Evolutionary conservation across 306 rosid species (phyloP), one percentile per base, ranked within the genome.

Genomic region (Prunus dulcis): DNA sequence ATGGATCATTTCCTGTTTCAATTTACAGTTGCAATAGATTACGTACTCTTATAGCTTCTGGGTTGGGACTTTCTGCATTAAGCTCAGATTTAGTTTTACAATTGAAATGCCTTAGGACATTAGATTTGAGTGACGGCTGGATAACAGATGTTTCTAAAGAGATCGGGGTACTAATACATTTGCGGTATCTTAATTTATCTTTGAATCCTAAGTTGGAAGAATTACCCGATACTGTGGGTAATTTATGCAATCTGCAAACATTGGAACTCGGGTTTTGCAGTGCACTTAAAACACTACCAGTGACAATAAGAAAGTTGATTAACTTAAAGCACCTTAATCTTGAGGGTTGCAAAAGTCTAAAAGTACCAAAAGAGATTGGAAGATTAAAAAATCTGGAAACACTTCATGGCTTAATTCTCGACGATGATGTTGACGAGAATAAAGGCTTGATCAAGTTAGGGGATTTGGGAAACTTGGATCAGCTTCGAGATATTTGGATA

Each of bases 181-280:
- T 72, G 14, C 27, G 76, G 19, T 41, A 57, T 6, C 41, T 34
- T 2, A 9, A 43, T 45, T 32, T 72, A 45, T 41, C 55, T 5
- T 0, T 0, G 0, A 22, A 25, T 22, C 0, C 0, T 12, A 0
- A 14, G 0, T 22, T 38, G 25, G 20, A 3, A 5, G 18, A 23
- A 25, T 22, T 72, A 20, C 77, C 77, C 1, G 28, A 12, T 12
- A 57, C 55, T 6, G 22, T 72, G 41, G 28, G 67, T 20, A 60
- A 72, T 72, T 56, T 72, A 8, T 20, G 11, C 30, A 56, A 72
- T 56, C 27, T 72, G 34, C 66, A 72, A 72, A 72, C 65, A 11
- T 17, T 62, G 34, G 2, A 3, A 9, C 12, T 73, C 32, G 25
- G 1, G 13, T 0, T 0, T 14, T 30, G 50, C 20, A 0, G 2